A percentile compares a stretch with the other conserved stretches of the same genome.
Evolutionary conservation across 768 basidiomycete species (phyloP).

Genomic region (Gymnopilus dilepis): DNA sequence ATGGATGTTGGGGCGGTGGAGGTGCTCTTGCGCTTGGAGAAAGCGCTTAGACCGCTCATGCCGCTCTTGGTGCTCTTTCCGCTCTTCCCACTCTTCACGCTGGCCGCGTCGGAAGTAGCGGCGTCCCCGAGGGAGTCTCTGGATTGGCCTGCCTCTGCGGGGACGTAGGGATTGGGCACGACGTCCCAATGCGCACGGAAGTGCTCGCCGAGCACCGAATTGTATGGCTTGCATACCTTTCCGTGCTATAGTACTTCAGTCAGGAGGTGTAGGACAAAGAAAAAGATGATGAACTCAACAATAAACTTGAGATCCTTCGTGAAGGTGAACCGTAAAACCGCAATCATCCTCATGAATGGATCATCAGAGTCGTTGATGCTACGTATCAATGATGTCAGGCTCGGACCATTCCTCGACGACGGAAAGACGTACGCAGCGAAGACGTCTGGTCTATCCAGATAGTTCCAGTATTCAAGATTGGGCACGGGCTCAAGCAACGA

Average conservation of each 20-base stretch:
- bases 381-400: slow-evolving; percentile 8
- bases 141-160: slow-evolving; percentile 40
- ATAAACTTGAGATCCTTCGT: slow-evolving; percentile 95
- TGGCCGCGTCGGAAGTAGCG: slow-evolving; percentile 53
- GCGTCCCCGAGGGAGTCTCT: slow-evolving; percentile 22
- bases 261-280: slow-evolving; percentile 1
- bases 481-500: slow-evolving; percentile 93
- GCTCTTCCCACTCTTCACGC: slow-evolving; percentile 51
- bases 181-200: slow-evolving; percentile 91
- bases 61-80: slow-evolving; percentile 64
- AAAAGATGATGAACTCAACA: slow-evolving; percentile 49
- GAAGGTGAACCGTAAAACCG: slow-evolving; percentile 85
- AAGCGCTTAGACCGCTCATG: slow-evolving; percentile 59
- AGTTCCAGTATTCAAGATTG: slow-evolving; percentile 97
- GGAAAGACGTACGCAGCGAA: slow-evolving; percentile 82
- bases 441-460: slow-evolving; percentile 88
- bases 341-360: slow-evolving; percentile 95
- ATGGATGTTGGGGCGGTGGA: slow-evolving; percentile 62
- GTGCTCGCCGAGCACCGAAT: slow-evolving; percentile 86
- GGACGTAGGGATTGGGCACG: slow-evolving; percentile 58
- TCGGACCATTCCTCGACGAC: neutral
- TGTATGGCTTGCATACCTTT: slow-evolving; percentile 93
- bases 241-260: slow-evolving; percentile 61
- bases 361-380: slow-evolving; percentile 94
- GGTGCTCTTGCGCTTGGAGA: slow-evolving; percentile 57